Base-by-base conservation (phyloP, 805 yeast species). In the Starmerella sirachaensis region DNA sequence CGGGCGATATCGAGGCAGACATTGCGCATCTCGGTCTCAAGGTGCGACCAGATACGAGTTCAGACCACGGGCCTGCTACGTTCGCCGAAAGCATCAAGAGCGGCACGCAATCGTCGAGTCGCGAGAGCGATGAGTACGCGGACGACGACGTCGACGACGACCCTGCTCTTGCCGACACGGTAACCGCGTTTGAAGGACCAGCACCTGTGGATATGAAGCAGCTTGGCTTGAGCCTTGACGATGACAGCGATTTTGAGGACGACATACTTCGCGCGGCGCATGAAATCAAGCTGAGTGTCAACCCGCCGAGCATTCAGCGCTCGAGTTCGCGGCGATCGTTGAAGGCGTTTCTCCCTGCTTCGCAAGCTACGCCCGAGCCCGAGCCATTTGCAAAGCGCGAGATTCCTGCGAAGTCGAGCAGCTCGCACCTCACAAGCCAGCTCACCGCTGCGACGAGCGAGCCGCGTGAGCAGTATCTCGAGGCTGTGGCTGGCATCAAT, bases 161-260 rank as follows among this genome's bases (percentile, higher is more conserved):
- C 13, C 31, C 24, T n/a, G 20, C 38, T 17, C 44, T 35, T 17
- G 32, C 18, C 19, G 18, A 20, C 16, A 13, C 27, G 14, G 13
- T 18, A 18, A 26, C 35, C 19, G 17, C 16, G 18, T 19, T 31
- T 43, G 12, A 46, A 51, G 12, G 50, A 47, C 28, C 53, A 7
- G 17, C 18, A 13, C 34, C 11, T 6, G 22, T 24, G 12, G 32
- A 20, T 7, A n/a, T 30, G 22, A 56, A 48, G 30, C 51, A 53
- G 10, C 57, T 63, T n/a, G 64, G 56, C 29, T 53, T 59, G 35
- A 54, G 60, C 20, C 60, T 58, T 31, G 69, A 63, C 17, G 68
- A 62, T 29, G 63, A 57, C 30, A 57, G 56, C 29, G 62, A 62
- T 29, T 44, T 63, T n/a, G 68, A 60, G 36, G 65, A 61, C 31